Conservation (phyloP, 139 green algal genomes). For the Volvox africanus region DNA sequence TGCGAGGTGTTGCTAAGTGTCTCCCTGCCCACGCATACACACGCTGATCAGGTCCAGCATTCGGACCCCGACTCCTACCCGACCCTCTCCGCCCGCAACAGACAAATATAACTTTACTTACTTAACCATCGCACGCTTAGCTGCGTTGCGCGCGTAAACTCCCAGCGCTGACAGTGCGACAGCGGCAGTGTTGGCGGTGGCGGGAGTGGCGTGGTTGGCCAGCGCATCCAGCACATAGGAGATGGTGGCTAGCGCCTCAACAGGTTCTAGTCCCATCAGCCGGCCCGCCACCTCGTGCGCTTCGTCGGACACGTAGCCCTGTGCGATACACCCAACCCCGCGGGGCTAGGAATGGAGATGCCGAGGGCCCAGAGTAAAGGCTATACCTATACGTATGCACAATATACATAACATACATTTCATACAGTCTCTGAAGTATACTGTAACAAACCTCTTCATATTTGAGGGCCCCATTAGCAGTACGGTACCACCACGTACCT, state of each 20-base stretch:
- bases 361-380: too few relatives aligned
- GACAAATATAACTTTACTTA: background rate
- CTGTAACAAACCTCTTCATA: too few relatives aligned
- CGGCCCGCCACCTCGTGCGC: background rate
- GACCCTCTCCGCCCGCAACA: too few relatives aligned
- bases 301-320: constrained; percentile 40
- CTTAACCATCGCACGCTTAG: constrained; percentile 18
- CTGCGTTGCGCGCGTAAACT: constrained; percentile 2
- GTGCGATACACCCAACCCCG: background rate
- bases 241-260: constrained; percentile 34
- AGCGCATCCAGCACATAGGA: constrained; percentile 15
- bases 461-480: too few relatives aligned
- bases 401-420: too few relatives aligned
- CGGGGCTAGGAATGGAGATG: too few relatives aligned
- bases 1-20: too few relatives aligned
- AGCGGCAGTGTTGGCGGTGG: constrained; percentile 10
- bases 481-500: constrained; percentile 32
- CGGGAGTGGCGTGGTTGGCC: background rate
- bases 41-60: too few relatives aligned
- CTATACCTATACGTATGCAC: too few relatives aligned
- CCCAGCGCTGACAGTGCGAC: constrained; percentile 26
- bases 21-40: too few relatives aligned
- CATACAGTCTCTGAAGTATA: too few relatives aligned
- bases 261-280: constrained; percentile 31
- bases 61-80: too few relatives aligned